Evolutionary conservation across 2,329 filamentous ascomycete species (phyloP), one percentile per base, ranked within the genome.

Genomic region (Sclerotinia nivalis): DNA sequence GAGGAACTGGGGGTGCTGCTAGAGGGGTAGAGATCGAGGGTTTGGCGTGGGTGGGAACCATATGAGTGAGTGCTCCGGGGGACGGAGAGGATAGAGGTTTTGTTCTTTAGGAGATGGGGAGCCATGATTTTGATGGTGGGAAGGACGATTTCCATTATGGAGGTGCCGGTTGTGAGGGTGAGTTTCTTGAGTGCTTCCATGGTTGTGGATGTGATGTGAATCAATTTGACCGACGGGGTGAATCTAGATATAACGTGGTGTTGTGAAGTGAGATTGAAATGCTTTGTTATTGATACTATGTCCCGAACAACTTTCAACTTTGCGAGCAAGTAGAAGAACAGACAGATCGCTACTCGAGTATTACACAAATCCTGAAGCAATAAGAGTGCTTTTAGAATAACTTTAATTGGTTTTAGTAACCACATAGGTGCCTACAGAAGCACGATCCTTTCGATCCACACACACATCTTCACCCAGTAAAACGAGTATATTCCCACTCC

Each of bases 31-130:
- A 77, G 47, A 45, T 78, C 77, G 7, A 78, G 70, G 56, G 72
- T 71, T 66, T 79, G 77, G 0, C 77, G 76, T 4, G 76, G 70
- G 54, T 78, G 74, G 7, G 74, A 22, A 13, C 77, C 76, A 47
- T 79, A 79, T 8, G 70, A 4, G 13, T 74, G 45, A 25, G 74
- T 74, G 13, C 45, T 71, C 12, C 65, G 60, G 3, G 73, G 69
- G 31, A 75, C 72, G 59, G 75, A 70, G 56, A 74, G 73, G 50
- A 78, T 78, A 49, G 69, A 37, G 4, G 54, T 20, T 64, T 72
- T 72, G 68, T 78, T 72, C 6, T 72, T 66, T 65, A 74, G 25
- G 50, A 77, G 73, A 60, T 69, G 65, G 0, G 77, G 76, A 4
- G 66, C 69, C 45, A 75, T 73, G 68, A 76, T 76, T 62, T 77